Conservation (phyloP, 225 moss, liverwort and hornwort species). For the Polytrichum formosum region DNA sequence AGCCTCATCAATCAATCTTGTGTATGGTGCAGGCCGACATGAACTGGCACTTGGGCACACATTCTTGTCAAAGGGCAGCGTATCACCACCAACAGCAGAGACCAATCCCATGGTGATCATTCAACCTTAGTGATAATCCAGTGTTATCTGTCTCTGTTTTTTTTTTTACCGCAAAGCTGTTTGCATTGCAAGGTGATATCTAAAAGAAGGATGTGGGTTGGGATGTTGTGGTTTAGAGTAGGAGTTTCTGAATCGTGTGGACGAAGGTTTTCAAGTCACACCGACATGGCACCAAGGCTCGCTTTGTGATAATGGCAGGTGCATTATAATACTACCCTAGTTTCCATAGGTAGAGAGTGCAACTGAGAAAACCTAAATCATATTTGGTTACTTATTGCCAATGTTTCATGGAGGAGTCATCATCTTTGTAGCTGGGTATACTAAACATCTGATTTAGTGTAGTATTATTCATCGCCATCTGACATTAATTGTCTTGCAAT, state of each 20-base stretch:
- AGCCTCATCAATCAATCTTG: not conserved
- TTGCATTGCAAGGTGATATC: not conserved
- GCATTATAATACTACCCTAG: not conserved
- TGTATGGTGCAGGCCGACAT: constrained; percentile 40
- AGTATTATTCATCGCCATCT: too few relatives aligned
- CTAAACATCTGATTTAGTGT: too few relatives aligned
- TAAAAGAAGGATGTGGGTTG: constrained; percentile 14
- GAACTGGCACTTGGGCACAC: constrained; percentile 84
- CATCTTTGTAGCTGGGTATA: too few relatives aligned
- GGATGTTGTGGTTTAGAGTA: constrained; percentile 56
- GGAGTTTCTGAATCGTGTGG: constrained; percentile 83
- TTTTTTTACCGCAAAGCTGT: not conserved
- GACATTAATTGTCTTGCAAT: too few relatives aligned
- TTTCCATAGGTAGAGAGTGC: too few relatives aligned
- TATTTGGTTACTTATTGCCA: too few relatives aligned
- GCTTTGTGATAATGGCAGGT: constrained; percentile 82
- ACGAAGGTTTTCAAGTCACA: constrained; percentile 95
- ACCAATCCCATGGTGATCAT: constrained; percentile 60
- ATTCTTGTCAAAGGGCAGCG: constrained; percentile 48
- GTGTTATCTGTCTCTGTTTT: not conserved
- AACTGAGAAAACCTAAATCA: too few relatives aligned
- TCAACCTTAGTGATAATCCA: not conserved
- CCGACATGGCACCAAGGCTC: constrained; percentile 97
- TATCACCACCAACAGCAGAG: constrained; percentile 60
- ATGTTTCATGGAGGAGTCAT: too few relatives aligned